Percentiles rank a stretch among this genome's conserved stretches.
These are phyloP conservation scores for Solanum virginianum DNA, from an alignment of 257 asterid genomes.

Conservation along the genomic window DNA sequence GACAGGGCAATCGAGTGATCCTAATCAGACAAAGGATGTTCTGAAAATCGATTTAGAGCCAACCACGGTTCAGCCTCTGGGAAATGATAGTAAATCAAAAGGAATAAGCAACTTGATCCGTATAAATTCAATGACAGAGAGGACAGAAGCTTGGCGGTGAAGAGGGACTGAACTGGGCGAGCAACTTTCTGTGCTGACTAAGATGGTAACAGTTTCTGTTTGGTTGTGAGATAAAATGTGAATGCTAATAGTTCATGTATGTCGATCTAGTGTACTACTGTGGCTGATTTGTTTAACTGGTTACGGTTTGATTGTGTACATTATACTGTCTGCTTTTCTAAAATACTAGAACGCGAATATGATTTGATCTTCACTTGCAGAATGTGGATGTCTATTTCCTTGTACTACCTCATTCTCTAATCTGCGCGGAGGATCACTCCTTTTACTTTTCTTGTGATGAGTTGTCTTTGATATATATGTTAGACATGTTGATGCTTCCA, in stretches of 20 bases:
- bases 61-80: conserved; percentile 12
- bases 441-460: conserved; percentile 2
- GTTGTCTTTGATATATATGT: neutral
- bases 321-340: neutral
- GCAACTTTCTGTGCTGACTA: neutral
- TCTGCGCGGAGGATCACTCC: neutral
- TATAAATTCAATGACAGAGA: conserved; percentile 52
- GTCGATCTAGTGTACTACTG: neutral
- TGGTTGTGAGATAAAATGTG: conserved; percentile 4
- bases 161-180: neutral
- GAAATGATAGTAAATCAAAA: conserved; percentile 34
- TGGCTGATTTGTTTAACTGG: neutral
- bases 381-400: neutral
- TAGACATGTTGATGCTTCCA: conserved; percentile 1
- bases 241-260: neutral
- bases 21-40: conserved; percentile 11
- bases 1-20: conserved; percentile 25
- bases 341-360: neutral
- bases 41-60: conserved; percentile 16
- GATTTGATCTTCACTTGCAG: neutral
- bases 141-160: conserved; percentile 85
- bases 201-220: neutral
- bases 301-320: conserved; percentile 1
- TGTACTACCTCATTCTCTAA: neutral
- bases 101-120: conserved; percentile 72